Percentiles rank a stretch among this genome's conserved stretches.
Conservation (phyloP, 257 asterid genomes). For the Salvia rosmarinus region DNA sequence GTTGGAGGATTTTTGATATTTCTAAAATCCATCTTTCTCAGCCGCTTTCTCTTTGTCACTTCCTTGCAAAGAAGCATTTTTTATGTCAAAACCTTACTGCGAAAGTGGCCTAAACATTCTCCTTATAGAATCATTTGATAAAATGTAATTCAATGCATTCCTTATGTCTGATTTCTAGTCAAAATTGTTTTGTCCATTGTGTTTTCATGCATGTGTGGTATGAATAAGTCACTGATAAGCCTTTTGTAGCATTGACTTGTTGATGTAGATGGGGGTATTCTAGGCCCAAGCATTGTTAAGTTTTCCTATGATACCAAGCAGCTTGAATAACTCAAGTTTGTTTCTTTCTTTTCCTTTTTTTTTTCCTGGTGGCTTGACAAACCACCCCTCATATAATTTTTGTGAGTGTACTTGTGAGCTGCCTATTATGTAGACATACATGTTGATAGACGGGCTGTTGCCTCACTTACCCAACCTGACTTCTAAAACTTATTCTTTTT, state of each 20-base stretch:
- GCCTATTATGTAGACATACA: not conserved
- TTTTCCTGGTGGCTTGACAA: no score
- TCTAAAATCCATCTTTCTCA: not conserved
- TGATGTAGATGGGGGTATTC: not conserved
- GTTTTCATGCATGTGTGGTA: not conserved
- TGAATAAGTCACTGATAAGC: not conserved
- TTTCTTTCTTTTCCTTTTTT: no score
- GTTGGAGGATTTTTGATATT: not conserved
- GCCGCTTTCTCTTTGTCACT: not conserved
- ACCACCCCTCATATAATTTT: no score
- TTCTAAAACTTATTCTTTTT: conserved; percentile 4
- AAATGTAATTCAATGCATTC: not conserved
- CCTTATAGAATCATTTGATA: not conserved
- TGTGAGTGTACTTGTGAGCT: not conserved
- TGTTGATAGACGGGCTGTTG: not conserved
- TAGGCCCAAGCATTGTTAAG: not conserved
- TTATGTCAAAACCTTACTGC: not conserved
- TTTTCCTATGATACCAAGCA: not conserved
- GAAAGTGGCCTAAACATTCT: not conserved
- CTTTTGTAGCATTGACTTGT: not conserved
- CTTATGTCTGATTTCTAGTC: not conserved
- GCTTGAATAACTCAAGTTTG: no score
- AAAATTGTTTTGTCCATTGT: not conserved
- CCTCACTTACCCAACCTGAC: not conserved
- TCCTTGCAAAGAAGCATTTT: not conserved